These are phyloP conservation scores for Colletotrichum cereale DNA, from an alignment of 2,329 filamentous ascomycete species.

Conservation along the genomic window DNA sequence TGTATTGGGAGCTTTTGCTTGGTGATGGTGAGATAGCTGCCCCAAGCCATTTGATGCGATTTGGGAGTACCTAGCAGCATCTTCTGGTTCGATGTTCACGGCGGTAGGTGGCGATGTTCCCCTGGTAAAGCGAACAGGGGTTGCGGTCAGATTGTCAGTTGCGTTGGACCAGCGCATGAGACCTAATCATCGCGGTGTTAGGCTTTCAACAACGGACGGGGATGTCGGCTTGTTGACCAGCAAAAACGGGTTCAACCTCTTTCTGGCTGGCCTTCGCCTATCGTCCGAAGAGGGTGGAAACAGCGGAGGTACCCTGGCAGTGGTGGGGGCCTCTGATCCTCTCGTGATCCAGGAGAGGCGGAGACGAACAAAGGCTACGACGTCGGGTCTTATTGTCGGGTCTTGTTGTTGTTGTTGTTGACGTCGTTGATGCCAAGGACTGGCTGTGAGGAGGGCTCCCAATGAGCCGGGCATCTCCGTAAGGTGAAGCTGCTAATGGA, in stretches of 20 bases:
- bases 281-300: slow-evolving; percentile 33
- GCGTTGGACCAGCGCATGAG: slow-evolving; percentile 15
- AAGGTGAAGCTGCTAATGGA: not conserved
- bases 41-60: not conserved
- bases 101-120: slow-evolving; percentile 23
- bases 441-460: slow-evolving; percentile 25
- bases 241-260: not conserved
- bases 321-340: slow-evolving; percentile 8
- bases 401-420: not conserved
- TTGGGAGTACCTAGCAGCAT: not conserved
- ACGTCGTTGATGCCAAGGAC: not conserved
- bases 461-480: slow-evolving; percentile 7
- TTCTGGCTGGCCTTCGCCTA: slow-evolving; percentile 27
- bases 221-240: slow-evolving; percentile 10
- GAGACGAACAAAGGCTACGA: slow-evolving; percentile 9
- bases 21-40: not conserved
- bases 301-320: slow-evolving; percentile 27
- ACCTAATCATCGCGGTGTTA: slow-evolving; percentile 8
- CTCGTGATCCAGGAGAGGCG: slow-evolving; percentile 25
- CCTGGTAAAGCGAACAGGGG: slow-evolving; percentile 21
- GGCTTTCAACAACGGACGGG: slow-evolving; percentile 1
- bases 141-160: slow-evolving; percentile 17
- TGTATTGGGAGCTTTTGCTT: slow-evolving; percentile 6
- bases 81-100: slow-evolving; percentile 4
- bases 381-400: slow-evolving; percentile 10